A percentile compares a stretch with the other conserved stretches of the same genome.
Evolutionary conservation across 495 filamentous ascomycete species (phyloP).

Genomic region (Aspergillus haitiensis): DNA sequence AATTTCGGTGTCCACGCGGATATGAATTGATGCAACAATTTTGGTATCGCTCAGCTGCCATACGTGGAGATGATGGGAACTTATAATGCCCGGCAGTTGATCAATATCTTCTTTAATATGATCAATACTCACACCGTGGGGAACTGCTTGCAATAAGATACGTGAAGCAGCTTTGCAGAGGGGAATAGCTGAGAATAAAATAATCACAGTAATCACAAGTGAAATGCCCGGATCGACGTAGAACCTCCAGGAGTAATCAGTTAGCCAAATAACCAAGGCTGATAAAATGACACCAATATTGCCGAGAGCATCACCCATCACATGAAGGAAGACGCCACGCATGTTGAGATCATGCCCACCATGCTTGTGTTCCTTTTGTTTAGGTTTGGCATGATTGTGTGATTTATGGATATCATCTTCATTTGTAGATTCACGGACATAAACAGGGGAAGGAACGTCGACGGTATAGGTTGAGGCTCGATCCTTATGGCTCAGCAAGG

Average conservation of each 20-base stretch:
- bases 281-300: constrained; percentile 96
- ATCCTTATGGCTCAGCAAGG: constrained; percentile 36
- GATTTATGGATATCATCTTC: constrained; percentile 42
- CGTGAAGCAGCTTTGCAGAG: constrained; percentile 91
- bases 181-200: constrained; percentile 85
- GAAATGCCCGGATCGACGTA: constrained; percentile 94
- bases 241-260: constrained; percentile 62
- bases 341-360: constrained; percentile 92
- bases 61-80: constrained; percentile 93
- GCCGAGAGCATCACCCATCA: constrained; percentile 92
- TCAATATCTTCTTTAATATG: constrained; percentile 92
- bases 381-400: constrained; percentile 83
- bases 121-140: constrained; percentile 78
- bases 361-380: constrained; percentile 56
- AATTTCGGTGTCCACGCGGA: constrained; percentile 79
- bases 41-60: constrained; percentile 97
- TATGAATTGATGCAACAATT: constrained; percentile 85
- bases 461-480: constrained; percentile 44
- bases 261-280: constrained; percentile 89
- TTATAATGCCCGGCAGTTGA: constrained; percentile 75
- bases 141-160: constrained; percentile 91
- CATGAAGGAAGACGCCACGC: constrained; percentile 95
- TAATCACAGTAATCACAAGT: constrained; percentile 94
- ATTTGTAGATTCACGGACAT: constrained; percentile 3
- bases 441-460: constrained; percentile 27